Evolutionary conservation across 1,284 basidiomycete species (phyloP), one percentile per base, ranked within the genome.

Genomic region (Ustilago shanxiensis): DNA sequence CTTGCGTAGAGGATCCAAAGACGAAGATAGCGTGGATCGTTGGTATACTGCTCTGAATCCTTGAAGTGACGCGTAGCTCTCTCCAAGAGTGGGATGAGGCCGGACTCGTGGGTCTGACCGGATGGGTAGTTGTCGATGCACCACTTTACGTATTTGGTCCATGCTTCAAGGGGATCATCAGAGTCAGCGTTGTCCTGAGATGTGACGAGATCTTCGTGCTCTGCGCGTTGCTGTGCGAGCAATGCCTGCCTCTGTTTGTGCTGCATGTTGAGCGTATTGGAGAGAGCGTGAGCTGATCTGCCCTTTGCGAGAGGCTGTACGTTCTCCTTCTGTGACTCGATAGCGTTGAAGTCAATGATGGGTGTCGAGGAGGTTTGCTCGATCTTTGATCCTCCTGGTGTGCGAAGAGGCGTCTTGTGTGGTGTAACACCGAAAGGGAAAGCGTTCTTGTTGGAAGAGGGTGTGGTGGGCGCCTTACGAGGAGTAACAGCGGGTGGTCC

Each of bases 11-110:
- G 88, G 18, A 91, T 90, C 95, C 95, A 97, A 33, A 96, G 87
- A 85, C 92, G 93, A 54, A 98, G 89, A 86, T 98, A 97, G 44
- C 95, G 90, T 60, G 93, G 87, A 87, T 98, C 95, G 72, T 92
- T 91, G 81, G 91, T 91, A 87, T 96, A 98, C 29, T 91, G 88
- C 35, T 89, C 88, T 81, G 95, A 93, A 28, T 90, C 89, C 68
- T 92, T 90, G 85, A 98, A 96, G 58, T 90, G 89, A 24, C 92
- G 88, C 0, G 92, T 93, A 0, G 91, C 90, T 73, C 91, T 90
- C 78, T 95, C 93, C 14, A 95, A 88, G 0, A 90, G 88, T 31
- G 93, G 92, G 0, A 95, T 88, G 4, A 94, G 87, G 62, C 84
- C 85, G 41, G 83, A 86, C 39, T 86, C 82, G 29, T 91, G 90